phyloP scores from a whole-genome alignment of 1,284 basidiomycete genomes.

The Pyrrhoderma noxium region DNA sequence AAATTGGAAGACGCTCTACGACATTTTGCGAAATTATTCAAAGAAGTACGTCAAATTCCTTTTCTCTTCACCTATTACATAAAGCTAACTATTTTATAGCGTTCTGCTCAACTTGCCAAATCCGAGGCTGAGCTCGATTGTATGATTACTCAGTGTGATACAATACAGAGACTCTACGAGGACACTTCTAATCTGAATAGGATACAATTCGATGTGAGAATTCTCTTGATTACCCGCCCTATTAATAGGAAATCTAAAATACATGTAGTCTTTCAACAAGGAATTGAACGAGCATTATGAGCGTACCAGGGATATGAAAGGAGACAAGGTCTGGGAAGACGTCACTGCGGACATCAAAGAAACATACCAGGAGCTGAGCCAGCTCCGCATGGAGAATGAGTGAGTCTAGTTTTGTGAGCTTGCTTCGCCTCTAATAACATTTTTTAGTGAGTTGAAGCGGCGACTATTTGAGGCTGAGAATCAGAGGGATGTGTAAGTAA shows the following conservation, averaged over 20 bases:
- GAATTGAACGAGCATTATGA: too few relatives aligned
- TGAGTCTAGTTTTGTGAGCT: neutral
- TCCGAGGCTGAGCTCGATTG: neutral
- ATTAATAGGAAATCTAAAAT: too few relatives aligned
- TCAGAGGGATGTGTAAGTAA: conserved; percentile 71
- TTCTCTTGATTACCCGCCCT: neutral
- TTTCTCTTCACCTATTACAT: neutral
- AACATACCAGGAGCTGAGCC: neutral
- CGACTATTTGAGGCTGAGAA: conserved; percentile 47
- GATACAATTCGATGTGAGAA: neutral
- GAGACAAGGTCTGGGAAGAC: too few relatives aligned
- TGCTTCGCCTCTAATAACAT: neutral
- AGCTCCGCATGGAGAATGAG: neutral
- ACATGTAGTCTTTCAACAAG: too few relatives aligned
- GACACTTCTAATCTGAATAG: neutral
- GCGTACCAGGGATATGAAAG: too few relatives aligned
- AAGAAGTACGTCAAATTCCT: conserved; percentile 43
- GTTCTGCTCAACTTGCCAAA: neutral
- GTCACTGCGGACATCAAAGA: too few relatives aligned
- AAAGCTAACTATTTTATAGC: neutral
- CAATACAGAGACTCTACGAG: neutral
- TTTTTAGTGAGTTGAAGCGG: neutral
- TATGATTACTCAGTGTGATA: neutral
- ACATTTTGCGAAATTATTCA: conserved; percentile 41
- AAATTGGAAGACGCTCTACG: conserved; percentile 42